Evolutionary conservation across 129 eudicot genomes (phyloP), one percentile per base, ranked within the genome.

Genomic region (Centrapalus pauciflorus): DNA sequence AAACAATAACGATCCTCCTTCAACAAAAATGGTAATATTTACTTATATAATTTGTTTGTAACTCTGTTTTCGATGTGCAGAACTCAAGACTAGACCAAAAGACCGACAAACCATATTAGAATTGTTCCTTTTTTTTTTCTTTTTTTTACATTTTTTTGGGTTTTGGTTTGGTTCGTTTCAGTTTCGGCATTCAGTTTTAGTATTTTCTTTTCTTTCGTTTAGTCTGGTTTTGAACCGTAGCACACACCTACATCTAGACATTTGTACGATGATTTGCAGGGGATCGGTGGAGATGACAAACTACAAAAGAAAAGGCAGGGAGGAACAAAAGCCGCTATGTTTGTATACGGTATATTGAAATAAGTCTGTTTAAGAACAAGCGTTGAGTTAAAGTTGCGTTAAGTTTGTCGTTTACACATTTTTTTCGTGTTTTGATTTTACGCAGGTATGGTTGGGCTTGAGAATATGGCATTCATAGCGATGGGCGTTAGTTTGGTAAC

Each of bases 301-400:
- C 56, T 59, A 70, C 82, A 56, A 16, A 73, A 62, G 54, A 23
- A 30, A 25, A 63, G 69, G 29, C 82, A 37, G 16, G 95, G 95
- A 59, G 95, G 95, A 60, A 64, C 8, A 11, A 70, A 81, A 64
- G 90, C 95, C 67, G 58, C 91, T 26, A 59, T 88, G 38, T 88
- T 79, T 70, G 88, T 84, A 19, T 84, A 79, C 30, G 95, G 91
- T 88, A 71, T 58, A n/a, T n/a, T n/a, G n/a, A n/a, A n/a, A n/a
- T n/a, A n/a, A n/a, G n/a, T 16, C 17, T 38, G 11, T 8, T 19
- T 37, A 32, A 54, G 46, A 43, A 58, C 45, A 64, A 17, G 34
- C 41, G 43, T 55, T 5, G 14, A 28, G 14, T 28, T 46, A 12
- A 21, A 65, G 23, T 45, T 7, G 58, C 30, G 25, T 52, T 29